A percentile compares a stretch with the other conserved stretches of the same genome.
These are phyloP conservation scores for Aspergillus sp. DNA, from an alignment of 2,329 filamentous ascomycete species.

Conservation along the genomic window DNA sequence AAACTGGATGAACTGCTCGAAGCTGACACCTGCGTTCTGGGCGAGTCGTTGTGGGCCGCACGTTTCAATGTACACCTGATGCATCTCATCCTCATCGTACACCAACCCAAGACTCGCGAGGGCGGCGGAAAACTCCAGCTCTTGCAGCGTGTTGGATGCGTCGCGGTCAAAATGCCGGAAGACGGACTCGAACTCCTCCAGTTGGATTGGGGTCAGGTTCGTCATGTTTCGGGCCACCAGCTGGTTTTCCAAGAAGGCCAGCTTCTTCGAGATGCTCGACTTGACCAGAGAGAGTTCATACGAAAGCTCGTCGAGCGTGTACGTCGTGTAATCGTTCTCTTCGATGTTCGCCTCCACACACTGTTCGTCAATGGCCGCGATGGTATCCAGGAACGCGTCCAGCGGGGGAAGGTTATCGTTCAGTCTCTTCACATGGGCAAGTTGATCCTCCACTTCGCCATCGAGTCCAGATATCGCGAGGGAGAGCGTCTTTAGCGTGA, in stretches of 20 bases:
- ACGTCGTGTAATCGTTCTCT: constrained; percentile 99
- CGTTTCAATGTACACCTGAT: constrained; percentile 88
- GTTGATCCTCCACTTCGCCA: constrained; percentile 92
- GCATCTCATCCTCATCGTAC: constrained; percentile 98
- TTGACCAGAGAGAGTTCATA: constrained; percentile 93
- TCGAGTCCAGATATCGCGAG: constrained; percentile 95
- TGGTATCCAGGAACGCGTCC: constrained; percentile 87
- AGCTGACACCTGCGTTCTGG: constrained; percentile 72
- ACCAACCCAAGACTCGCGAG: constrained; percentile 92
- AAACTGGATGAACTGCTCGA: constrained; percentile 98
- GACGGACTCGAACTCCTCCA: constrained; percentile 97
- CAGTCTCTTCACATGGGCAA: constrained; percentile 80
- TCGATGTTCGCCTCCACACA: constrained; percentile 97
- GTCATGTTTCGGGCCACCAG: constrained; percentile 99
- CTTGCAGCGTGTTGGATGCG: constrained; percentile 81
- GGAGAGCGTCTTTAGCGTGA: constrained; percentile 92
- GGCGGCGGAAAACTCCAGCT: constrained; percentile 93
- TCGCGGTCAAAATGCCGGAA: constrained; percentile 98
- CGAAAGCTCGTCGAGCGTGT: constrained; percentile 92
- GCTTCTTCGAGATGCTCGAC: constrained; percentile 90
- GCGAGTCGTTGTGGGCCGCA: constrained; percentile 59
- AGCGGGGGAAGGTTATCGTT: constrained; percentile 83
- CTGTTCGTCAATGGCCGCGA: constrained; percentile 80
- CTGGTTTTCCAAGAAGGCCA: constrained; percentile 95
- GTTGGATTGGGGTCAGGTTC: constrained; percentile 94